phyloP scores from a whole-genome alignment of 495 filamentous ascomycete genomes.

The Letharia columbiana region DNA sequence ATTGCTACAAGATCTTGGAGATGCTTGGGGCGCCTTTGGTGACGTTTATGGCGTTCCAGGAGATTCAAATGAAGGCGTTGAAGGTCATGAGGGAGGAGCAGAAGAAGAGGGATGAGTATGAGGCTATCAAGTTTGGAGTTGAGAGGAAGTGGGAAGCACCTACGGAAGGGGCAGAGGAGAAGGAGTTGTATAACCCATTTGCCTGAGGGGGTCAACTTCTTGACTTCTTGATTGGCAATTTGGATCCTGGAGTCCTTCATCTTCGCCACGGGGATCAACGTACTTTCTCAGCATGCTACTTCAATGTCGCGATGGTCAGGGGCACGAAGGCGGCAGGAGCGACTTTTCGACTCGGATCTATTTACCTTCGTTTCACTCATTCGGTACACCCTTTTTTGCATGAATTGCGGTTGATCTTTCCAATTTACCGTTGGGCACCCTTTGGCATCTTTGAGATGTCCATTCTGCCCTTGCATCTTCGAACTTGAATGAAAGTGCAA shows the following conservation, averaged over 20 bases:
- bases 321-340: background rate
- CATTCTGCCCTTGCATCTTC: background rate
- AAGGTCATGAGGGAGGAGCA: slow-evolving; percentile 30
- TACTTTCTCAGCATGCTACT: background rate
- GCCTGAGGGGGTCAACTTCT: background rate
- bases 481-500: background rate
- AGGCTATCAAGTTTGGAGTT: slow-evolving; percentile 25
- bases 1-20: slow-evolving; percentile 44
- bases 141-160: slow-evolving; percentile 21
- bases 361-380: background rate
- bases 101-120: slow-evolving; percentile 25
- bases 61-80: slow-evolving; percentile 30
- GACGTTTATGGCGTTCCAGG: slow-evolving; percentile 36
- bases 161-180: slow-evolving; percentile 8
- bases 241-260: background rate
- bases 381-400: background rate
- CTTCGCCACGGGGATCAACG: background rate
- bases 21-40: slow-evolving; percentile 41
- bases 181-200: slow-evolving; percentile 23
- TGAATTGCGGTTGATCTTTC: background rate
- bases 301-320: background rate
- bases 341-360: background rate
- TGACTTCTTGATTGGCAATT: background rate
- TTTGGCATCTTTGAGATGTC: background rate
- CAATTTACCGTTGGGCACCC: background rate